A percentile compares a stretch with the other conserved stretches of the same genome.
phyloP scores from a whole-genome alignment of 257 asterid genomes.

The Jasminum sambac region DNA sequence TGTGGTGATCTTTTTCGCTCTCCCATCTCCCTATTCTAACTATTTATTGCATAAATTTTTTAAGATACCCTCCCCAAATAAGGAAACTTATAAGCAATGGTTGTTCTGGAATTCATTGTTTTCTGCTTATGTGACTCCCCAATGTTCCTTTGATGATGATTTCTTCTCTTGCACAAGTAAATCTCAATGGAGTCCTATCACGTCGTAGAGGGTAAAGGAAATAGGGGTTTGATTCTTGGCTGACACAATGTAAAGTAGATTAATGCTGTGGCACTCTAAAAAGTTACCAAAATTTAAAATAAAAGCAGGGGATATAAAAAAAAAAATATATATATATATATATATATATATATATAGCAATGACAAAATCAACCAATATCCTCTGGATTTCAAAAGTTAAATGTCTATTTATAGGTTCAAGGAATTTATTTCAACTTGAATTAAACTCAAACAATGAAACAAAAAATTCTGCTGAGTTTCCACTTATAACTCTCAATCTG shows the following conservation, averaged over 20 bases:
- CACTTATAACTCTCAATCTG: neutral
- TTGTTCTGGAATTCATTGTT: no score
- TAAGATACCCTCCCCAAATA: no score
- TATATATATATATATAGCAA: neutral
- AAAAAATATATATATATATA: neutral
- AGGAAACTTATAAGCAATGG: no score
- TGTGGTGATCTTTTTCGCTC: no score
- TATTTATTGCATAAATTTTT: no score
- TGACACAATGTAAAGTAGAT: constrained; percentile 1
- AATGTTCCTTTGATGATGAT: no score
- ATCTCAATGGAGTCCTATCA: no score
- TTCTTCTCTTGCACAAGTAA: no score
- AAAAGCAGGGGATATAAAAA: neutral
- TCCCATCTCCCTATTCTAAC: no score
- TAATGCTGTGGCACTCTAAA: neutral
- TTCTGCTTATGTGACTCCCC: no score
- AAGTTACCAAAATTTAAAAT: neutral
- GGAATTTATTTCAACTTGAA: constrained; percentile 1
- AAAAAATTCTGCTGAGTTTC: neutral
- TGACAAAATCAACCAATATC: no score
- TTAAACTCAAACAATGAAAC: neutral
- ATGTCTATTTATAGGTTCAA: neutral
- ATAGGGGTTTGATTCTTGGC: neutral
- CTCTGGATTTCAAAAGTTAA: neutral
- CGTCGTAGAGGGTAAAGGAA: neutral